Conservation (phyloP, 2,329 filamentous ascomycete genomes). For the Diaporthe aspalathi region DNA sequence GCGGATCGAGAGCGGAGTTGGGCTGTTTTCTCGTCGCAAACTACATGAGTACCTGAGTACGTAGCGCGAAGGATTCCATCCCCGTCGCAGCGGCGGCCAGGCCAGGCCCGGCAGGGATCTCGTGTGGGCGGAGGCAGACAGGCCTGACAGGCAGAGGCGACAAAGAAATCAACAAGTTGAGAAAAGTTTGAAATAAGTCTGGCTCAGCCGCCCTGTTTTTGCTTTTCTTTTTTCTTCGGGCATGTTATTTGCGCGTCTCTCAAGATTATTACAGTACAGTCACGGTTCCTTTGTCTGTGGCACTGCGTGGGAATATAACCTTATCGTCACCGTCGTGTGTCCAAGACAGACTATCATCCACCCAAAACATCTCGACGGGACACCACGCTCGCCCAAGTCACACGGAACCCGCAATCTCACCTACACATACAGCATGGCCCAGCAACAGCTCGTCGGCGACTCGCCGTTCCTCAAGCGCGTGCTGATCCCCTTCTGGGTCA, state of each 20-base stretch:
- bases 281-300: not conserved
- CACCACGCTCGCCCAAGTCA: not conserved
- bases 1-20: conserved; percentile 1
- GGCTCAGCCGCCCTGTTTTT: conserved; percentile 3
- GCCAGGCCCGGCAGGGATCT: not conserved
- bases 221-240: too few relatives aligned
- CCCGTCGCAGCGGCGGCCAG: too few relatives aligned
- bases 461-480: conserved; percentile 51
- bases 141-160: too few relatives aligned
- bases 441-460: conserved; percentile 46
- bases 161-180: conserved; percentile 5
- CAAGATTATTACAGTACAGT: too few relatives aligned
- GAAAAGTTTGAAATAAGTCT: conserved; percentile 12
- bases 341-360: too few relatives aligned
- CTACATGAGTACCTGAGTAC: too few relatives aligned
- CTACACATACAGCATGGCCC: conserved; percentile 41
- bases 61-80: too few relatives aligned
- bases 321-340: too few relatives aligned
- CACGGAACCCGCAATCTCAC: not conserved
- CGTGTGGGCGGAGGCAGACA: not conserved
- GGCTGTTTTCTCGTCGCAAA: not conserved
- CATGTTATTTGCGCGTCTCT: too few relatives aligned
- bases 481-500: conserved; percentile 50
- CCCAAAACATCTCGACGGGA: too few relatives aligned
- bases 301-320: too few relatives aligned